A percentile compares a stretch with the other conserved stretches of the same genome.
Evolutionary conservation across 2,329 filamentous ascomycete species (phyloP).

Genomic region (Fusarium xylarioides): DNA sequence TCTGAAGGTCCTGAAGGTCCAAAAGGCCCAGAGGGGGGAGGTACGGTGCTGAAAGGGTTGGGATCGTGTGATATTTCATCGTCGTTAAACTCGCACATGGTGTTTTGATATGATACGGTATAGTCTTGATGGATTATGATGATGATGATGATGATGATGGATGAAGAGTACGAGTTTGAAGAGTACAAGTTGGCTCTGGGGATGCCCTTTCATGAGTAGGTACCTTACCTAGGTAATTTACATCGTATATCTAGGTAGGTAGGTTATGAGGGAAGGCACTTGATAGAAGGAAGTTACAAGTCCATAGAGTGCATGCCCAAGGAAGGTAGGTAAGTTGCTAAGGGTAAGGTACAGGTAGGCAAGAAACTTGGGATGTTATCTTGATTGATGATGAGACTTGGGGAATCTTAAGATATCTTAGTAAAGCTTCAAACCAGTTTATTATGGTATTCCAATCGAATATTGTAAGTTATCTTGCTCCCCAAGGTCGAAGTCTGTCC

Average conservation of each 20-base stretch:
- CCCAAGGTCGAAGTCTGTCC: too few species aligned
- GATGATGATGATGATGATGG: not conserved
- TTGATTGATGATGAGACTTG: not conserved
- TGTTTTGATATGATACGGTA: not conserved
- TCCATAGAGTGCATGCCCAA: not conserved
- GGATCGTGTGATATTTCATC: not conserved
- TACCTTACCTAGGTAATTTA: too few species aligned
- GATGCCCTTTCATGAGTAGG: too few species aligned
- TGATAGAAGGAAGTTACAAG: not conserved
- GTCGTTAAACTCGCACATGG: not conserved
- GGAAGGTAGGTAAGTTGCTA: too few species aligned
- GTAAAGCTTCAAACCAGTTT: too few species aligned
- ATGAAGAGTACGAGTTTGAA: not conserved
- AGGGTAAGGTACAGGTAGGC: too few species aligned
- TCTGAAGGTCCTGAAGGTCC: not conserved
- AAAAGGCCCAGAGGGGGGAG: not conserved
- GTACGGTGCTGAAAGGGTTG: not conserved
- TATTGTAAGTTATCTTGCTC: too few species aligned
- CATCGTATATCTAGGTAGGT: too few species aligned
- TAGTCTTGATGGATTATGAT: not conserved
- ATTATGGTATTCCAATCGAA: too few species aligned
- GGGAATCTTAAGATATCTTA: too few species aligned
- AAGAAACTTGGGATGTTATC: not conserved
- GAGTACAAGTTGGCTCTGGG: not conserved
- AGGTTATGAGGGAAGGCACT: not conserved